Evolutionary conservation across 2,329 filamentous ascomycete species (phyloP).

Genomic region (Arthrinium puccinioides): DNA sequence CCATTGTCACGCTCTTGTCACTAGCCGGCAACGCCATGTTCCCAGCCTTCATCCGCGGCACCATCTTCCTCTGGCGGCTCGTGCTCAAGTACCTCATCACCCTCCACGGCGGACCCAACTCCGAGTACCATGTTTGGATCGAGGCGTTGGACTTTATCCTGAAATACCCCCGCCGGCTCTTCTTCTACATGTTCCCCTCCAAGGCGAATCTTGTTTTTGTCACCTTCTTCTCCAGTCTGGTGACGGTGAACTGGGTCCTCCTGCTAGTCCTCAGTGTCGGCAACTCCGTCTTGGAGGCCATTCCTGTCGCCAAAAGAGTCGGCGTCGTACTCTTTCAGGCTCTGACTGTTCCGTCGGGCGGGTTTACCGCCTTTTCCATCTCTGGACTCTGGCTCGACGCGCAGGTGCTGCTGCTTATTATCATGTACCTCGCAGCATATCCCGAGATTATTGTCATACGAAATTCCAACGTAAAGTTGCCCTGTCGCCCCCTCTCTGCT

Average conservation of each 20-base stretch:
- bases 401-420: slow-evolving; percentile 40
- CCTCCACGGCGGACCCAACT: slow-evolving; percentile 14
- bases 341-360: slow-evolving; percentile 53
- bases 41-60: slow-evolving; percentile 54
- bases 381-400: slow-evolving; percentile 40
- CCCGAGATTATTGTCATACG: slow-evolving; percentile 44
- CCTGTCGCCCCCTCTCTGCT: too few species aligned
- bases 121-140: slow-evolving; percentile 32
- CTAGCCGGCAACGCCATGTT: slow-evolving; percentile 61
- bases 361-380: slow-evolving; percentile 59
- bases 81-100: slow-evolving; percentile 30
- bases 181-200: slow-evolving; percentile 57
- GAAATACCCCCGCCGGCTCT: slow-evolving; percentile 49
- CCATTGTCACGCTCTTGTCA: slow-evolving; percentile 49
- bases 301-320: slow-evolving; percentile 46
- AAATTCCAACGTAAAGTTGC: slow-evolving; percentile 38
- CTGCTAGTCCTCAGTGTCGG: slow-evolving; percentile 61
- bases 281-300: slow-evolving; percentile 44
- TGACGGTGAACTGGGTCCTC: slow-evolving; percentile 55
- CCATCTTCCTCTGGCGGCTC: slow-evolving; percentile 41
- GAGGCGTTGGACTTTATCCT: slow-evolving; percentile 47
- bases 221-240: slow-evolving; percentile 51
- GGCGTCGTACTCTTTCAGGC: slow-evolving; percentile 60
- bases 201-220: slow-evolving; percentile 60
- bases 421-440: slow-evolving; percentile 43